phyloP scores from a whole-genome alignment of 768 basidiomycete species.

The Hemileccinum rubropunctum region DNA sequence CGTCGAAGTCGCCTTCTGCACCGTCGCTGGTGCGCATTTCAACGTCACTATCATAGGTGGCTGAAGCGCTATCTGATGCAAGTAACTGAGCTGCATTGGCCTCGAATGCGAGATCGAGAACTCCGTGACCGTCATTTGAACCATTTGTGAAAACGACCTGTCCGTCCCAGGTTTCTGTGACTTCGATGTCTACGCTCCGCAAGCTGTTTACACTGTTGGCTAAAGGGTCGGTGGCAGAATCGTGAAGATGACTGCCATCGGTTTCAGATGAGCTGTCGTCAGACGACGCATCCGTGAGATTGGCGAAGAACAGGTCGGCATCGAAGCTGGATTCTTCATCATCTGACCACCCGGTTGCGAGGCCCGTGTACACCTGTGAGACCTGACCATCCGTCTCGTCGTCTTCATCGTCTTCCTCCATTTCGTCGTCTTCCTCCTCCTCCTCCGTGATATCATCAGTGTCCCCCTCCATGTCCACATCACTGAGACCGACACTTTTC shows the following conservation, averaged over 20 bases:
- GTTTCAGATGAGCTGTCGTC: slow-evolving; percentile 38
- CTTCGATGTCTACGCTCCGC: slow-evolving; percentile 46
- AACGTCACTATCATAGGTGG: slow-evolving; percentile 51
- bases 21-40: slow-evolving; percentile 41
- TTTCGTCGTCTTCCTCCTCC: slow-evolving; percentile 45
- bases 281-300: slow-evolving; percentile 58
- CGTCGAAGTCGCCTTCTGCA: slow-evolving; percentile 34
- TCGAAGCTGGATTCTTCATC: slow-evolving; percentile 78
- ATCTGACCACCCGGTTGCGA: slow-evolving; percentile 76
- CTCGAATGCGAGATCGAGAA: slow-evolving; percentile 71
- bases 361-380: slow-evolving; percentile 51
- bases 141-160: slow-evolving; percentile 71
- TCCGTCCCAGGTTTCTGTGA: slow-evolving; percentile 74
- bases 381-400: slow-evolving; percentile 46
- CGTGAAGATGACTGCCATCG: slow-evolving; percentile 47
- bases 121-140: slow-evolving; percentile 43
- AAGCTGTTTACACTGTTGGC: slow-evolving; percentile 35
- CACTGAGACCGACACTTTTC: slow-evolving; percentile 63
- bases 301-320: slow-evolving; percentile 81
- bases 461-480: slow-evolving; percentile 64
- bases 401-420: slow-evolving; percentile 41
- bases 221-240: slow-evolving; percentile 21
- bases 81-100: slow-evolving; percentile 52
- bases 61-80: slow-evolving; percentile 46
- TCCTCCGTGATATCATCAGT: slow-evolving; percentile 56